Evolutionary conservation across 2,329 filamentous ascomycete species (phyloP).

Genomic region (Fusarium nurragi): DNA sequence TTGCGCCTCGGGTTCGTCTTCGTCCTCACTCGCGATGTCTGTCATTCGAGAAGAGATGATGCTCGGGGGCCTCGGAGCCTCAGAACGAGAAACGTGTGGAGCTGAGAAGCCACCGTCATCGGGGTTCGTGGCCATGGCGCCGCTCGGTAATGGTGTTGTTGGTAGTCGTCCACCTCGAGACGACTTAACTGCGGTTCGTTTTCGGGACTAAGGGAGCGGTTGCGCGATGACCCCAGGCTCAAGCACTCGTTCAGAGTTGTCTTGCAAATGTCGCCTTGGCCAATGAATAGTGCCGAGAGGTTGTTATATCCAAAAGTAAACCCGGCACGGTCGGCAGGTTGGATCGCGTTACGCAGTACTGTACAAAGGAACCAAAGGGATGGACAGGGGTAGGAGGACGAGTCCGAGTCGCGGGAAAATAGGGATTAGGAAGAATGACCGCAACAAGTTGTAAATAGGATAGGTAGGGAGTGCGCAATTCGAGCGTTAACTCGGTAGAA

Average conservation of each 20-base stretch:
- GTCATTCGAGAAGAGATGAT: constrained; percentile 79
- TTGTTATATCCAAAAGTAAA: constrained; percentile 30
- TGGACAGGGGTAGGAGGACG: constrained; percentile 20
- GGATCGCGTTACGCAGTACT: constrained; percentile 42
- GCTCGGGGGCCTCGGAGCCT: constrained; percentile 64
- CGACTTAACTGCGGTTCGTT: constrained; percentile 25
- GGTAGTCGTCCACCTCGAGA: constrained; percentile 13
- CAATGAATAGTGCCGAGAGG: constrained; percentile 23
- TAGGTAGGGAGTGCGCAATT: constrained; percentile 25
- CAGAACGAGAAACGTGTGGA: constrained; percentile 54
- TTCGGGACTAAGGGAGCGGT: constrained; percentile 7
- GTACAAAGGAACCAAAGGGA: constrained; percentile 39
- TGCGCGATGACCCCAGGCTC: constrained; percentile 15
- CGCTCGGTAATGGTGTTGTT: constrained; percentile 28
- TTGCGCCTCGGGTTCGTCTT: constrained; percentile 53
- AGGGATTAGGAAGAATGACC: constrained; percentile 22
- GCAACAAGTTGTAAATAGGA: constrained; percentile 19
- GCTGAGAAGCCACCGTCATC: constrained; percentile 53
- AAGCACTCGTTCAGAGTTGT: constrained; percentile 13
- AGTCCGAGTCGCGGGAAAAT: constrained; percentile 25
- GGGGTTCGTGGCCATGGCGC: constrained; percentile 49
- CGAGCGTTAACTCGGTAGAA: constrained; percentile 18
- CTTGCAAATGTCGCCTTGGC: not conserved
- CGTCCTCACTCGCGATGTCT: constrained; percentile 68
- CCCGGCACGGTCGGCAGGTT: constrained; percentile 41